A percentile compares a stretch with the other conserved stretches of the same genome.
These are phyloP conservation scores for Cinchona pubescens DNA, from an alignment of 257 asterid genomes.

Conservation along the genomic window DNA sequence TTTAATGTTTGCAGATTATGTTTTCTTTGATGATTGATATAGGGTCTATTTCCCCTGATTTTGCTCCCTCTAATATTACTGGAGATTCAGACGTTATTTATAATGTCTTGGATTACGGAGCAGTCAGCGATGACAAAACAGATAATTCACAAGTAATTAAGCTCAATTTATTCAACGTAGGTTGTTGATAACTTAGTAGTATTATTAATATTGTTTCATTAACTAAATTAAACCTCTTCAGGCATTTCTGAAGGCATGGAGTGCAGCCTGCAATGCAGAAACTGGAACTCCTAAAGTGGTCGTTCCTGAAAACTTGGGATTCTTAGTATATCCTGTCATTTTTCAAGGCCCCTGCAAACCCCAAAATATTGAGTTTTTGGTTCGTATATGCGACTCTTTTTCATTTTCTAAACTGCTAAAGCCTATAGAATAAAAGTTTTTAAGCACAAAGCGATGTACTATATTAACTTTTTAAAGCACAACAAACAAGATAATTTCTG, in stretches of 20 bases:
- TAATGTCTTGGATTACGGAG: conserved; percentile 56
- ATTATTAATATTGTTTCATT: not conserved
- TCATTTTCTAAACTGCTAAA: not conserved
- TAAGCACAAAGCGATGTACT: no score
- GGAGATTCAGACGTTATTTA: conserved; percentile 21
- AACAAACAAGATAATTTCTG: not conserved
- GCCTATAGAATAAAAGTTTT: no score
- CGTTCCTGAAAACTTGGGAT: conserved; percentile 47
- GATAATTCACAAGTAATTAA: conserved; percentile 62
- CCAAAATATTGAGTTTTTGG: conserved; percentile 37
- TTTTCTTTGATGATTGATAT: conserved; percentile 25
- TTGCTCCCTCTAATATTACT: conserved; percentile 7
- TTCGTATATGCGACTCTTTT: conserved; percentile 8
- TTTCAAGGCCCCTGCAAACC: conserved; percentile 66
- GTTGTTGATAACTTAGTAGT: not conserved
- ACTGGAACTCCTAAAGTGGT: conserved; percentile 34
- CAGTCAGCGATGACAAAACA: conserved; percentile 32
- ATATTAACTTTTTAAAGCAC: no score
- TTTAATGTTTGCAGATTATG: conserved; percentile 26
- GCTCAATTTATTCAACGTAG: not conserved
- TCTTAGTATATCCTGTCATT: conserved; percentile 43
- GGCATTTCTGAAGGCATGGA: conserved; percentile 74
- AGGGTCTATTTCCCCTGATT: conserved; percentile 26
- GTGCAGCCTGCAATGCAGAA: conserved; percentile 50
- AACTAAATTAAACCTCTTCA: conserved; percentile 10